Evolutionary conservation across 331 rosid species (phyloP).

Genomic region (Cucumis variabilis): DNA sequence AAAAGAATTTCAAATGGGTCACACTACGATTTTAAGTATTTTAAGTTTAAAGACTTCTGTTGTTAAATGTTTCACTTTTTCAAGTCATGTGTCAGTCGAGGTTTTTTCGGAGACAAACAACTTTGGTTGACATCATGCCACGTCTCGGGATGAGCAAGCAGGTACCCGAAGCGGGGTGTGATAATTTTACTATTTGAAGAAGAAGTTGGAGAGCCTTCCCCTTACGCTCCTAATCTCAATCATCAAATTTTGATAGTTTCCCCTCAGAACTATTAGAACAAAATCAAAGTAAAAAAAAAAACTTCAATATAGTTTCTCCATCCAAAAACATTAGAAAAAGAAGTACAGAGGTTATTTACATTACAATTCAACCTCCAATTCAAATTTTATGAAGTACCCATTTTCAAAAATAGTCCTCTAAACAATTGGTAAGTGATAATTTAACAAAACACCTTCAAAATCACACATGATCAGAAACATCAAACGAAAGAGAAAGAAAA

Average conservation of each 20-base stretch:
- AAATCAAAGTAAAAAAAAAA: background rate
- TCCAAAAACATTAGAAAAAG: background rate
- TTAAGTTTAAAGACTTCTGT: no score
- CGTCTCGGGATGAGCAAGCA: no score
- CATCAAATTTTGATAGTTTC: constrained; percentile 4
- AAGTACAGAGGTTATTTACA: constrained; percentile 12
- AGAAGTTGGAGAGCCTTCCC: no score
- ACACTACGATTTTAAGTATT: no score
- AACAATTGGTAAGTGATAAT: background rate
- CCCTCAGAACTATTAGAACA: constrained; percentile 10
- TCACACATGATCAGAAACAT: background rate
- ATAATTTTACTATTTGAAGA: no score
- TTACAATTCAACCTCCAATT: background rate
- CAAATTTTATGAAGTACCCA: constrained; percentile 10
- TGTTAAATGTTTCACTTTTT: no score
- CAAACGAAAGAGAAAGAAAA: constrained; percentile 10
- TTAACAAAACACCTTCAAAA: background rate
- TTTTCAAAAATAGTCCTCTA: background rate
- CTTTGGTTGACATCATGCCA: no score
- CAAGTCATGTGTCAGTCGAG: no score
- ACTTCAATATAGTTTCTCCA: background rate
- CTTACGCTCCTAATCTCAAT: no score
- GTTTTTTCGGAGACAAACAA: no score
- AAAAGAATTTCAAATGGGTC: no score
- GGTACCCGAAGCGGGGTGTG: no score